These are phyloP conservation scores for Melaleuca alternifolia DNA, from an alignment of 345 rosid genomes.

Conservation along the genomic window DNA sequence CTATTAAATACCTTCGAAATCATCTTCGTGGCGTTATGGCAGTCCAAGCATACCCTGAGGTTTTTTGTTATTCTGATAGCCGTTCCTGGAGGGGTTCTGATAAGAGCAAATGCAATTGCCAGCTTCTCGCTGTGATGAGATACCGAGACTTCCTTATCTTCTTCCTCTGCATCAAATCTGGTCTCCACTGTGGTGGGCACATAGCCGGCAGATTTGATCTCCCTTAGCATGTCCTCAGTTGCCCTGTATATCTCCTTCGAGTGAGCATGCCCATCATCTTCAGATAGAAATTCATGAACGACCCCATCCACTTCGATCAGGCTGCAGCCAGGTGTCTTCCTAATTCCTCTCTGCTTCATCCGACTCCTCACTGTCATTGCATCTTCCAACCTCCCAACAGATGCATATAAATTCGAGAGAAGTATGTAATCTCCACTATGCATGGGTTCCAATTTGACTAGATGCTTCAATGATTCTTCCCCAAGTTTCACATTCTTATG, in stretches of 20 bases:
- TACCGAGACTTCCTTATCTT: slow-evolving; percentile 24
- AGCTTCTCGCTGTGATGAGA: slow-evolving; percentile 41
- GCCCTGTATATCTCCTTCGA: background rate
- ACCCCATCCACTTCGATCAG: slow-evolving; percentile 14
- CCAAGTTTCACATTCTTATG: slow-evolving; percentile 23
- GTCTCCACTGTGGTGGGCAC: slow-evolving; percentile 14
- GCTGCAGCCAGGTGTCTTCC: slow-evolving; percentile 26
- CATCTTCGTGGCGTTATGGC: slow-evolving; percentile 30
- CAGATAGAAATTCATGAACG: slow-evolving; percentile 14
- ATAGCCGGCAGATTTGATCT: slow-evolving; percentile 23
- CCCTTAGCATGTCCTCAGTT: background rate
- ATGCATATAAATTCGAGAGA: slow-evolving; percentile 24
- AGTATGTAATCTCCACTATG: slow-evolving; percentile 33
- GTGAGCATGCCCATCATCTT: slow-evolving; percentile 4
- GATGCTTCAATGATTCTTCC: slow-evolving; percentile 14
- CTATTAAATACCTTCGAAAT: slow-evolving; percentile 16
- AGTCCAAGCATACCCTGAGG: slow-evolving; percentile 26
- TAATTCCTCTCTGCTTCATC: slow-evolving; percentile 23
- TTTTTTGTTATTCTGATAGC: slow-evolving; percentile 29
- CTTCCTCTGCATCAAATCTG: slow-evolving; percentile 28
- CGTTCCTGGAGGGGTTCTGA: slow-evolving; percentile 22
- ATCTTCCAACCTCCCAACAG: slow-evolving; percentile 20
- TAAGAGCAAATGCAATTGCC: slow-evolving; percentile 29
- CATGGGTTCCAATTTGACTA: slow-evolving; percentile 20
- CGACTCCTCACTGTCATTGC: slow-evolving; percentile 20